Base-by-base conservation (phyloP, 2,329 filamentous ascomycete species). In the Aspergillus fructus region DNA sequence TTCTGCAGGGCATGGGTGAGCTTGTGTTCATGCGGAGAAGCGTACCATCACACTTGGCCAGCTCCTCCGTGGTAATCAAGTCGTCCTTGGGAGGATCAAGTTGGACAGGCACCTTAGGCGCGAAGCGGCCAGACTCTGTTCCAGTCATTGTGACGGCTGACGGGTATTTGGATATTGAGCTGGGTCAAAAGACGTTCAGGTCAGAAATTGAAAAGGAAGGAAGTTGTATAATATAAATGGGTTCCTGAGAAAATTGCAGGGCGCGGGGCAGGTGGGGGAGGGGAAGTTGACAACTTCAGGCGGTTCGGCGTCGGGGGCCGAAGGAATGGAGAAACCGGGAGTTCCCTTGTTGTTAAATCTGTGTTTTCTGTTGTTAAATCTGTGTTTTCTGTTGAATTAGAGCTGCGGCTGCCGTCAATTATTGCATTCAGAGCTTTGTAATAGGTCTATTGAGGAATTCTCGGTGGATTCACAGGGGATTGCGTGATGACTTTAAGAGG, bases 1-100 rank as follows among this genome's bases (percentile, higher is more conserved):
- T 15, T 41, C 39, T 33, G 13, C 48, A 49, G n/a, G 47, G 21
- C 6, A 6, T 43, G 24, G 13, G 23, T 24, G 40, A 33, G 39
- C 43, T 48, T 24, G 39, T 23, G 39, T 23, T 30, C 8, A 33
- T 12, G 53, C 52, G 50, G 37, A 37, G 43, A 58, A 27, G 74
- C 86, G 68, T 81, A 96, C 94, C 94, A 72, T 94, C 86, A 66
- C 91, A 91, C 73, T 89, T 88, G 40, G 88, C 82, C 61, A 99
- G 82, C 67, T 93, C 87, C 58, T 94, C 90, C 2, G 82, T 69
- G n/a, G 87, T 87, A 67, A 99, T 97, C 39, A 85, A 84, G 68
- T 97, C 93, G 71, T 91, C 84, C 78, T 96, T 97, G 13, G 94
- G 94, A 39, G 91, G 88, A 57, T 89, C 82, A 58, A 99, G 85